phyloP scores from a whole-genome alignment of 2,329 filamentous ascomycete species.

The Neofusicoccum sp. region DNA sequence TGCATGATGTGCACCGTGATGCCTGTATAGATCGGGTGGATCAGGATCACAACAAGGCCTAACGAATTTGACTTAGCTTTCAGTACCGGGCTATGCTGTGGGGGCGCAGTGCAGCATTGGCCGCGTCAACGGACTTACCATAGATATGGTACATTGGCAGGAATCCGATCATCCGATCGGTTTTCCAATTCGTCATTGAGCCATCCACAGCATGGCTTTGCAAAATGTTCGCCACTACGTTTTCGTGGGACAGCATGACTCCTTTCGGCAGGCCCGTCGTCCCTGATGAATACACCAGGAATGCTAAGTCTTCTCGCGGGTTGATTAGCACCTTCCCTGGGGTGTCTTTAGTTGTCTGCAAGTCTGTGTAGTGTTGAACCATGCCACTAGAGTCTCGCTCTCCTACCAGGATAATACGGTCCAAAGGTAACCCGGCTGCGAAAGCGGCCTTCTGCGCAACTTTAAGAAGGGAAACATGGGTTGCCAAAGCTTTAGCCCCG shows the following conservation, averaged over 20 bases:
- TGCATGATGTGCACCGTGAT: slow-evolving; percentile 64
- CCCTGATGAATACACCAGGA: slow-evolving; percentile 23
- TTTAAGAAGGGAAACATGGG: slow-evolving; percentile 11
- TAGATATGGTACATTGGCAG: neutral
- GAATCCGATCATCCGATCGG: neutral
- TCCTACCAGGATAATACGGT: slow-evolving; percentile 19
- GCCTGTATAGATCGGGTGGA: slow-evolving; percentile 39
- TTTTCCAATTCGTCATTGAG: slow-evolving; percentile 19
- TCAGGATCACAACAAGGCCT: neutral
- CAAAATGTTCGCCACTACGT: neutral
- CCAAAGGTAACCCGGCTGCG: neutral
- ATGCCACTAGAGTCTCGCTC: slow-evolving; percentile 1
- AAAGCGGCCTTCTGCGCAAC: neutral
- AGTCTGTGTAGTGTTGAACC: slow-evolving; percentile 21
- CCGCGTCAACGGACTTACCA: neutral
- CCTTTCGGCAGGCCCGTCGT: slow-evolving; percentile 26
- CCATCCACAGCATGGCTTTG: slow-evolving; percentile 22
- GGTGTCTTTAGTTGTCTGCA: slow-evolving; percentile 12
- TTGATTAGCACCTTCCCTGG: slow-evolving; percentile 22
- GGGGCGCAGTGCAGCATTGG: too few species aligned
- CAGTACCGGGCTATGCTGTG: neutral
- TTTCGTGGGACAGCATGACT: slow-evolving; percentile 23
- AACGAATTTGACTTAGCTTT: neutral
- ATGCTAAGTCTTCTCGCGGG: slow-evolving; percentile 21
- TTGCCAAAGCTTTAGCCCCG: slow-evolving; percentile 21